These are phyloP conservation scores for Penicillium psychrosexuale DNA, from an alignment of 2,329 filamentous ascomycete species.

Conservation along the genomic window DNA sequence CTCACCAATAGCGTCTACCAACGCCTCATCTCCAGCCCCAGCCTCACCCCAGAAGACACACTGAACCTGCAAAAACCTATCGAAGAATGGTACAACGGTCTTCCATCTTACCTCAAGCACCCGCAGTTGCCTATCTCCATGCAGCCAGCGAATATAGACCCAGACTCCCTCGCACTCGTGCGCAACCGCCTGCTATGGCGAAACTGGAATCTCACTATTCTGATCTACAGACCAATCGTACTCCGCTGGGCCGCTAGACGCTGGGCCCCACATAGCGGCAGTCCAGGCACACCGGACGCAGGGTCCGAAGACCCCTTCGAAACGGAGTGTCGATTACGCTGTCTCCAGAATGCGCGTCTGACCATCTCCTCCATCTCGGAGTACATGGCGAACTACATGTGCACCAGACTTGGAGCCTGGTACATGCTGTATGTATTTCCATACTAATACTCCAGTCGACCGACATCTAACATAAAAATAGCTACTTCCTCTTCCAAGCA, in stretches of 20 bases:
- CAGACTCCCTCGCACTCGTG: conserved; percentile 39
- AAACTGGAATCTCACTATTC: conserved; percentile 44
- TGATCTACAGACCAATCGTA: conserved; percentile 45
- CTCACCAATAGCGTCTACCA: conserved; percentile 47
- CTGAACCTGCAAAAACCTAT: conserved; percentile 42
- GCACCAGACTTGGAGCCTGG: conserved; percentile 44
- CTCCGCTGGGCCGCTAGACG: conserved; percentile 40
- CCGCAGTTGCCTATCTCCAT: conserved; percentile 22
- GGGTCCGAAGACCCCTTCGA: conserved; percentile 38
- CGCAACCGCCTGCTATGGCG: conserved; percentile 44
- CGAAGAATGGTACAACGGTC: conserved; percentile 42
- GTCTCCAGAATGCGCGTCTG: conserved; percentile 41
- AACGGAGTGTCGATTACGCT: conserved; percentile 38
- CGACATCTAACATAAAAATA: conserved; percentile 8
- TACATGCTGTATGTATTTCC: conserved; percentile 40
- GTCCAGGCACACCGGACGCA: conserved; percentile 22
- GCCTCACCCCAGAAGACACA: conserved; percentile 42
- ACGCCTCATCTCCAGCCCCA: conserved; percentile 44
- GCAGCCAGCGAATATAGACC: conserved; percentile 29
- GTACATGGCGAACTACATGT: conserved; percentile 41
- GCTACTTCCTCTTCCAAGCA: conserved; percentile 48
- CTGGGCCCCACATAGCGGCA: conserved; percentile 28
- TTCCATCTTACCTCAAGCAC: conserved; percentile 43
- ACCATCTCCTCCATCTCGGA: conserved; percentile 44
- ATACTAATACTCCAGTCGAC: neutral